Conservation (phyloP, 2,329 filamentous ascomycete species). For the Talaromyces sp. region DNA sequence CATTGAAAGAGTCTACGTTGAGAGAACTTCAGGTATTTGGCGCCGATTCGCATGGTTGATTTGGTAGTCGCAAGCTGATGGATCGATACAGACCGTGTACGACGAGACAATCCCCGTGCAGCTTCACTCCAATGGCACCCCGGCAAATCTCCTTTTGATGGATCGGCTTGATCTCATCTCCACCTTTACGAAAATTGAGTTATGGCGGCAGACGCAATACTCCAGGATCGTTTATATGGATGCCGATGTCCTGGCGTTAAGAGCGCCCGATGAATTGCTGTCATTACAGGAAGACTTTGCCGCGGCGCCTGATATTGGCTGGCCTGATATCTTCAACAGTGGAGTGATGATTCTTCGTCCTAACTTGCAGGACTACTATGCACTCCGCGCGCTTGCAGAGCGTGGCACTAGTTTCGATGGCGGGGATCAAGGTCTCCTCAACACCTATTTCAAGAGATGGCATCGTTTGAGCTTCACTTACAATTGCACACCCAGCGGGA, state of each 20-base stretch:
- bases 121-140: slow-evolving; percentile 69
- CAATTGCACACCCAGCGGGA: slow-evolving; percentile 93
- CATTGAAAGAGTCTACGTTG: slow-evolving; percentile 69
- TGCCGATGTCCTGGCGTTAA: slow-evolving; percentile 84
- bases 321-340: slow-evolving; percentile 98
- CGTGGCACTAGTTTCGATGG: slow-evolving; percentile 92
- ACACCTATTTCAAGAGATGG: slow-evolving; percentile 86
- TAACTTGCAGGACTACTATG: slow-evolving; percentile 81
- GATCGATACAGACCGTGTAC: slow-evolving; percentile 64
- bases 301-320: slow-evolving; percentile 89
- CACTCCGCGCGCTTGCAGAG: slow-evolving; percentile 76
- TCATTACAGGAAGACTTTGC: slow-evolving; percentile 59
- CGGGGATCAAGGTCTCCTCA: slow-evolving; percentile 90
- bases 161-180: slow-evolving; percentile 83
- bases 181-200: slow-evolving; percentile 91
- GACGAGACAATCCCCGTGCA: slow-evolving; percentile 84
- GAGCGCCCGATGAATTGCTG: slow-evolving; percentile 91
- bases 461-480: slow-evolving; percentile 91
- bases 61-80: slow-evolving; percentile 14
- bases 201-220: slow-evolving; percentile 90
- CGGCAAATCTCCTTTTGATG: slow-evolving; percentile 87
- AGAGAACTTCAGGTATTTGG: slow-evolving; percentile 66
- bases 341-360: slow-evolving; percentile 90
- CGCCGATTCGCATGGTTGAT: slow-evolving; percentile 6
- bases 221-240: slow-evolving; percentile 92